Percentiles rank a stretch among this genome's conserved stretches.
Evolutionary conservation across 176 grass and related monocot genomes (phyloP).

Genomic region (Aegilops umbellulata): DNA sequence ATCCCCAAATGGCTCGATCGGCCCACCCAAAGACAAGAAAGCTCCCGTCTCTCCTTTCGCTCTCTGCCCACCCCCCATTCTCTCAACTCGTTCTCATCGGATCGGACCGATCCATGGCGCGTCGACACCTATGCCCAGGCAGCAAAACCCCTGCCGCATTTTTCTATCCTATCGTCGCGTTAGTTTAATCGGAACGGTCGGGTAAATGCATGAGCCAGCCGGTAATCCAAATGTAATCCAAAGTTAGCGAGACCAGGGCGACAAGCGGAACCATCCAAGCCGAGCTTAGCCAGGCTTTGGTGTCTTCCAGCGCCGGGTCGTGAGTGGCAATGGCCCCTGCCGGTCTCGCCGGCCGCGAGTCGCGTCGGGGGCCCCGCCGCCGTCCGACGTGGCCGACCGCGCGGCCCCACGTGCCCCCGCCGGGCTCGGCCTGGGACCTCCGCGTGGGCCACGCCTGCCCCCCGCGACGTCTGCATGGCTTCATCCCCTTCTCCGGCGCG

Average conservation of each 20-base stretch:
- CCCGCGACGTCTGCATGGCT: constrained; percentile 55
- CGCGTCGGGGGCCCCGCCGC: constrained; percentile 12
- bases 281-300: too few relatives aligned
- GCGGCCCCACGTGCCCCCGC: constrained; percentile 54
- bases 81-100: not conserved
- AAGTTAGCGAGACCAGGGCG: not conserved
- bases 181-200: constrained; percentile 24
- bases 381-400: constrained; percentile 52
- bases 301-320: not conserved
- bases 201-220: not conserved
- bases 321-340: constrained; percentile 30
- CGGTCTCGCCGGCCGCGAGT: constrained; percentile 34
- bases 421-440: constrained; percentile 26
- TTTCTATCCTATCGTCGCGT: constrained; percentile 24
- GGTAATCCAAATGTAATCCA: not conserved
- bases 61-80: not conserved
- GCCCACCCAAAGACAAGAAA: not conserved
- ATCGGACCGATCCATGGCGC: not conserved
- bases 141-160: not conserved
- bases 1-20: not conserved
- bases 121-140: constrained; percentile 33
- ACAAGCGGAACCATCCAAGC: constrained; percentile 8
- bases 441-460: constrained; percentile 57
- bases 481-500: not conserved
- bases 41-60: not conserved